Evolutionary conservation across 176 grass and related monocot genomes (phyloP).

Genomic region (Oryza rufipogon): DNA sequence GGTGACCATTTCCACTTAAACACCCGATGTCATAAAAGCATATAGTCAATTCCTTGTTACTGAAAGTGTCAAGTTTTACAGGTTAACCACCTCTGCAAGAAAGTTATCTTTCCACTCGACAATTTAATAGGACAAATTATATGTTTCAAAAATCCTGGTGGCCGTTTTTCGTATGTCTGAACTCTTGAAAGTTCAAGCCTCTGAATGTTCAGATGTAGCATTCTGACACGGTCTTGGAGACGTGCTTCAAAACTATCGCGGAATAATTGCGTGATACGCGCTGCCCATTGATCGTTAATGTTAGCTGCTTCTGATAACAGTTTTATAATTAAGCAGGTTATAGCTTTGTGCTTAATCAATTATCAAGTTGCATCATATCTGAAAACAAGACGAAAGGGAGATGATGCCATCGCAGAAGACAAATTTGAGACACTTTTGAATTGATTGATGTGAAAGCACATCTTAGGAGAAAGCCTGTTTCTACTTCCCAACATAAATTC

Average conservation of each 20-base stretch:
- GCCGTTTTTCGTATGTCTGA: not conserved
- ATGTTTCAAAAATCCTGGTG: not conserved
- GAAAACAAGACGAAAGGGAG: not conserved
- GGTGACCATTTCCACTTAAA: not conserved
- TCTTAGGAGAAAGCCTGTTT: constrained; percentile 12
- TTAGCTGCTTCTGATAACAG: not conserved
- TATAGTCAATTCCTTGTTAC: not conserved
- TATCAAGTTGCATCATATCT: not conserved
- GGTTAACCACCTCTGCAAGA: not conserved
- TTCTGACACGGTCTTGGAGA: not conserved
- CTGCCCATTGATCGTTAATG: not conserved
- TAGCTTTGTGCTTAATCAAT: not conserved
- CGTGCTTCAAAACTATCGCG: not conserved
- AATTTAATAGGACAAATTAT: not conserved
- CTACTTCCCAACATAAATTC: constrained; percentile 12
- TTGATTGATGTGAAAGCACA: not conserved
- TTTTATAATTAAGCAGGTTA: not conserved
- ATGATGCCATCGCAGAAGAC: not conserved
- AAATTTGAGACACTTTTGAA: not conserved
- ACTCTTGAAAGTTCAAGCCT: constrained; percentile 11
- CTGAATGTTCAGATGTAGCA: not conserved
- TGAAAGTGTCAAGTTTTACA: not conserved
- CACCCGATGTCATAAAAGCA: not conserved
- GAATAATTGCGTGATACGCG: not conserved
- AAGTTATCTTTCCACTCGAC: not conserved